Conservation (phyloP, 768 basidiomycete genomes). For the Holtermannia corniformis region DNA sequence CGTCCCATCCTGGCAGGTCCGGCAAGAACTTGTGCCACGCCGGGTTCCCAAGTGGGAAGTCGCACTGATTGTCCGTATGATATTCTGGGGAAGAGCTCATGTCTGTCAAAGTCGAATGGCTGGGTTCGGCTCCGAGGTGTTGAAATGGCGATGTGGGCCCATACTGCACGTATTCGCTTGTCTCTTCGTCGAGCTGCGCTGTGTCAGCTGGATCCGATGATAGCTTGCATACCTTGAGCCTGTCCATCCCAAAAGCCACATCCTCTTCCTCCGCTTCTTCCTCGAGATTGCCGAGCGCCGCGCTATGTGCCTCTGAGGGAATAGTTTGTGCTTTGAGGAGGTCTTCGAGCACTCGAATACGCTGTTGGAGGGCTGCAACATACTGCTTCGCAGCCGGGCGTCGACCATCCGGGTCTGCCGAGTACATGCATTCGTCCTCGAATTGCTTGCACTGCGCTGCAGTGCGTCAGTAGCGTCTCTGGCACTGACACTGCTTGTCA, state of each 20-base stretch:
- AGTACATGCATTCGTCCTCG: neutral
- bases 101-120: neutral
- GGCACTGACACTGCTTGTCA: too few relatives aligned
- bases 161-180: constrained; percentile 32
- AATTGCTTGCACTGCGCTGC: neutral
- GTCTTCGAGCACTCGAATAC: neutral
- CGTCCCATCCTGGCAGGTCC: neutral
- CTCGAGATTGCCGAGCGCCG: neutral
- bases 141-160: constrained; percentile 13
- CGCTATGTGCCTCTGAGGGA: too few relatives aligned
- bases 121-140: constrained; percentile 3
- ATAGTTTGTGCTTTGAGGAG: neutral
- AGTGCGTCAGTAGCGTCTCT: too few relatives aligned
- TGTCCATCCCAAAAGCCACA: neutral
- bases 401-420: constrained; percentile 1
- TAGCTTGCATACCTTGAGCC: neutral
- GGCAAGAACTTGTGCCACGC: neutral
- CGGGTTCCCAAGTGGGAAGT: too few relatives aligned
- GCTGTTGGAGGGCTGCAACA: neutral
- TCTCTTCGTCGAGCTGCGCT: constrained; percentile 7
- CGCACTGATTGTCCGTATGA: neutral
- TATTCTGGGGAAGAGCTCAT: neutral
- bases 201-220: neutral
- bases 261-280: neutral
- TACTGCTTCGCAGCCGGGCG: constrained; percentile 1